These are phyloP conservation scores for Isoetes taiwanensis DNA, from an alignment of 75 land plant species.

Conservation along the genomic window DNA sequence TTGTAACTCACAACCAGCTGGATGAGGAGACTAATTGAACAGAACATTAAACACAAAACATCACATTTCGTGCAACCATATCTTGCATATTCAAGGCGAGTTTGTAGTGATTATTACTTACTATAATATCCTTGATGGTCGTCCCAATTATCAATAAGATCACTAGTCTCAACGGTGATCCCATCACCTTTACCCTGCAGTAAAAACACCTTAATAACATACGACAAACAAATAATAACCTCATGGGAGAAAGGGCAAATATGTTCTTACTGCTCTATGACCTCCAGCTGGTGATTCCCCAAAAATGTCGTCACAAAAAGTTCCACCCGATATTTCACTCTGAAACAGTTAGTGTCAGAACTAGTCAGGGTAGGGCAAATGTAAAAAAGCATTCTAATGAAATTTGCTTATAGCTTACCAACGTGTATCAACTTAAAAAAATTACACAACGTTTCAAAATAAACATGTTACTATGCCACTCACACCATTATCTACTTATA, in stretches of 20 bases:
- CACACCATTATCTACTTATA: neutral
- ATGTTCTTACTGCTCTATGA: slow-evolving; percentile 53
- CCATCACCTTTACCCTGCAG: slow-evolving; percentile 70
- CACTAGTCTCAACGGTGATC: slow-evolving; percentile 57
- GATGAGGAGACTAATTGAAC: too few species aligned
- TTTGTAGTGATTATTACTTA: slow-evolving; percentile 30
- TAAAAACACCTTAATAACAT: neutral
- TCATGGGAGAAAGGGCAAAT: neutral
- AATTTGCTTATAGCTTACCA: too few species aligned
- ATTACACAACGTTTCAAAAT: neutral
- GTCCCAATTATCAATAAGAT: slow-evolving; percentile 97
- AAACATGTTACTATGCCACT: neutral
- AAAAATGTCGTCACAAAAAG: slow-evolving; percentile 96
- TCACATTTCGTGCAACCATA: too few species aligned
- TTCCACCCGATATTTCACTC: slow-evolving; percentile 66
- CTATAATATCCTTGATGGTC: slow-evolving; percentile 96
- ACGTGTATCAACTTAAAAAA: neutral
- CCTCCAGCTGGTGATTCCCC: slow-evolving; percentile 88
- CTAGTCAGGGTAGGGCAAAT: too few species aligned
- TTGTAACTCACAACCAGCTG: too few species aligned
- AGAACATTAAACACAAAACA: too few species aligned
- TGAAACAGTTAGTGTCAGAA: slow-evolving; percentile 17
- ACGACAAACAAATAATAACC: neutral
- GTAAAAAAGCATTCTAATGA: too few species aligned
- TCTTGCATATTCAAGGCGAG: neutral